These are phyloP conservation scores for Fraxinus excelsior DNA, from an alignment of 257 asterid genomes.

Conservation along the genomic window DNA sequence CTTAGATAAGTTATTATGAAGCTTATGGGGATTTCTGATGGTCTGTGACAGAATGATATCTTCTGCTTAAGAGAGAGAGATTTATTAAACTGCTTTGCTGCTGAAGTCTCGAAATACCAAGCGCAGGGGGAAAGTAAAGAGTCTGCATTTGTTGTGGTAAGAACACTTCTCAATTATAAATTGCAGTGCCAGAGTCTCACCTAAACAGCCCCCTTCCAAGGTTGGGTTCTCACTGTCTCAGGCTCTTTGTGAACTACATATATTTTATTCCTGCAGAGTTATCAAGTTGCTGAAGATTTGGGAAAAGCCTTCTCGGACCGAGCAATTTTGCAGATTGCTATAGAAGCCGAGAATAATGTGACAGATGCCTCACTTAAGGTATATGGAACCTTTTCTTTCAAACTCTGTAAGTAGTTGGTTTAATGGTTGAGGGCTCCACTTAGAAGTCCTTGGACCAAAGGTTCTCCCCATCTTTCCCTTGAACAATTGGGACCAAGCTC, in stretches of 20 bases:
- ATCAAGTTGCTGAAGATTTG: constrained; percentile 94
- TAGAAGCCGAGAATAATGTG: constrained; percentile 71
- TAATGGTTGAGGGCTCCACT: too few relatives aligned
- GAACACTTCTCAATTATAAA: neutral
- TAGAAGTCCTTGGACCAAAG: neutral
- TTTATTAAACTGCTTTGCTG: constrained; percentile 73
- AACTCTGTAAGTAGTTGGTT: neutral
- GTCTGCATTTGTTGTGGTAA: constrained; percentile 64
- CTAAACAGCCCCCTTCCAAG: too few relatives aligned
- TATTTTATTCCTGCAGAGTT: constrained; percentile 49
- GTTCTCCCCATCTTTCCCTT: neutral
- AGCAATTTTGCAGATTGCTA: constrained; percentile 57
- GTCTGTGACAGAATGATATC: constrained; percentile 58
- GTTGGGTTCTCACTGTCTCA: too few relatives aligned
- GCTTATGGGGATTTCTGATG: constrained; percentile 11
- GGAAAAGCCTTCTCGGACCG: constrained; percentile 90
- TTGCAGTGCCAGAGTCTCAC: too few relatives aligned
- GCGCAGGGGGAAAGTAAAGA: constrained; percentile 85
- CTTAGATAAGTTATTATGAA: constrained; percentile 14
- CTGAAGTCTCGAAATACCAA: constrained; percentile 64
- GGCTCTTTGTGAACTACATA: neutral
- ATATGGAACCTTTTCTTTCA: constrained; percentile 4
- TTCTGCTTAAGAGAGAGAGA: constrained; percentile 91
- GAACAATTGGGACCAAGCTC: neutral
- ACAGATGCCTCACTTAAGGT: constrained; percentile 66